A percentile compares a stretch with the other conserved stretches of the same genome.
These are phyloP conservation scores for Syncephalastrum contaminatum DNA, from an alignment of 371 early-diverging fungal species.

Conservation along the genomic window DNA sequence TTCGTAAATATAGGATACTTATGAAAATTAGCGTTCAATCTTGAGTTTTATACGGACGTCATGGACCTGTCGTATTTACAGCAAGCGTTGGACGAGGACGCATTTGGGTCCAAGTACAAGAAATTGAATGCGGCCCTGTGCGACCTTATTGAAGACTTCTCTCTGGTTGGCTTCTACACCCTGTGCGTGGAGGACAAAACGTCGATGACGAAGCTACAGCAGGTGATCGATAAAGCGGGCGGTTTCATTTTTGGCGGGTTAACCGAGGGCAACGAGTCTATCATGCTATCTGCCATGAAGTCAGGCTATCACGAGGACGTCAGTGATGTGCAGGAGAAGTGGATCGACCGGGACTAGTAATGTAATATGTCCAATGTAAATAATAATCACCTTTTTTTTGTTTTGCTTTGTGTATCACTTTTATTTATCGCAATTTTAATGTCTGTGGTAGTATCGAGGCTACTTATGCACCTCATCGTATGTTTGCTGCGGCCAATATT, in stretches of 20 bases:
- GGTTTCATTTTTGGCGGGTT: slow-evolving; percentile 90
- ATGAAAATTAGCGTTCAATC: slow-evolving; percentile 64
- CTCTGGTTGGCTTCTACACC: slow-evolving; percentile 88
- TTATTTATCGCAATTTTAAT: too few species aligned
- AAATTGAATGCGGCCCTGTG: slow-evolving; percentile 82
- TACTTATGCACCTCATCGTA: too few species aligned
- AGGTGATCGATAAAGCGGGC: slow-evolving; percentile 88
- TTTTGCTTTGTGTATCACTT: not conserved
- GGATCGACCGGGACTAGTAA: slow-evolving; percentile 37
- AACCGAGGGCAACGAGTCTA: slow-evolving; percentile 77
- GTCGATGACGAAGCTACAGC: slow-evolving; percentile 73
- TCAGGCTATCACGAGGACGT: slow-evolving; percentile 53
- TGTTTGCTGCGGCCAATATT: too few species aligned
- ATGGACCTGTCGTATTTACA: slow-evolving; percentile 85
- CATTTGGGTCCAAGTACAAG: slow-evolving; percentile 65
- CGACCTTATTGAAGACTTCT: slow-evolving; percentile 89
- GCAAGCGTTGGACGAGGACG: slow-evolving; percentile 69
- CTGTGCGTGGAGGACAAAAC: slow-evolving; percentile 87
- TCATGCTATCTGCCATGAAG: slow-evolving; percentile 66
- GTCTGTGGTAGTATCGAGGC: too few species aligned
- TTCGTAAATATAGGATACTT: not conserved
- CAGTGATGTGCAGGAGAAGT: slow-evolving; percentile 65
- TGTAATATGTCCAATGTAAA: not conserved
- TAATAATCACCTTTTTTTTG: not conserved
- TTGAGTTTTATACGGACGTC: slow-evolving; percentile 94